A percentile compares a stretch with the other conserved stretches of the same genome.
These are phyloP conservation scores for Geotrichum armillariae DNA, from an alignment of 1,139 yeast genomes.

Conservation along the genomic window DNA sequence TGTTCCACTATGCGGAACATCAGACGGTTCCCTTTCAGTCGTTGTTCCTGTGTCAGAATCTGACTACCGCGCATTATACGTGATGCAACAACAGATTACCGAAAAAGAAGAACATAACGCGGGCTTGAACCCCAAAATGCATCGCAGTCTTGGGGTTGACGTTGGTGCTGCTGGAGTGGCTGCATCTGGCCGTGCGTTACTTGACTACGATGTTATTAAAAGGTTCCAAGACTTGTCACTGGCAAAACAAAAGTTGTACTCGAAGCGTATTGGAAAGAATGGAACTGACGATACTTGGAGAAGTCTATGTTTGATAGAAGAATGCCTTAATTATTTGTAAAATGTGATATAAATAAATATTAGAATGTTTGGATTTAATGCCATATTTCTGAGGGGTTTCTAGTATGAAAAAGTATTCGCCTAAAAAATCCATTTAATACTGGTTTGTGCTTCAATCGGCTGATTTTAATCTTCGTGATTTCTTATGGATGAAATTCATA, in stretches of 20 bases:
- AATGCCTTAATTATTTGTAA: conserved; percentile 6
- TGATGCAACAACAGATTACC: conserved; percentile 81
- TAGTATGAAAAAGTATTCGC: no score
- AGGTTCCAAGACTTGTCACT: conserved; percentile 30
- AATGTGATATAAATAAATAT: neutral
- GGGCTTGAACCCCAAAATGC: conserved; percentile 71
- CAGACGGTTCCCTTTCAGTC: conserved; percentile 76
- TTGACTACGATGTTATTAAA: conserved; percentile 32
- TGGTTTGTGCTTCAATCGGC: no score
- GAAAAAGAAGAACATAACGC: conserved; percentile 73
- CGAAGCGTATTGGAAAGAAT: conserved; percentile 37
- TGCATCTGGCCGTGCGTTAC: conserved; percentile 26
- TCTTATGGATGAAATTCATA: no score
- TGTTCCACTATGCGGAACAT: conserved; percentile 59
- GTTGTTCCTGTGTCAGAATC: conserved; percentile 77
- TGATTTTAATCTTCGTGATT: no score
- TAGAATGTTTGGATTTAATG: neutral
- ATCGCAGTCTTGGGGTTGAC: conserved; percentile 31
- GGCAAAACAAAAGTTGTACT: conserved; percentile 32
- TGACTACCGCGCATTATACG: conserved; percentile 76
- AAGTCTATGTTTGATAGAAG: conserved; percentile 27
- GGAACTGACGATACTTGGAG: conserved; percentile 35
- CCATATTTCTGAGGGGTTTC: neutral
- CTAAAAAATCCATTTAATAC: no score
- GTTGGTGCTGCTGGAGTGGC: conserved; percentile 19